Base-by-base conservation (phyloP, 1,139 yeast species). In the Lodderomyces jiufengensis region DNA sequence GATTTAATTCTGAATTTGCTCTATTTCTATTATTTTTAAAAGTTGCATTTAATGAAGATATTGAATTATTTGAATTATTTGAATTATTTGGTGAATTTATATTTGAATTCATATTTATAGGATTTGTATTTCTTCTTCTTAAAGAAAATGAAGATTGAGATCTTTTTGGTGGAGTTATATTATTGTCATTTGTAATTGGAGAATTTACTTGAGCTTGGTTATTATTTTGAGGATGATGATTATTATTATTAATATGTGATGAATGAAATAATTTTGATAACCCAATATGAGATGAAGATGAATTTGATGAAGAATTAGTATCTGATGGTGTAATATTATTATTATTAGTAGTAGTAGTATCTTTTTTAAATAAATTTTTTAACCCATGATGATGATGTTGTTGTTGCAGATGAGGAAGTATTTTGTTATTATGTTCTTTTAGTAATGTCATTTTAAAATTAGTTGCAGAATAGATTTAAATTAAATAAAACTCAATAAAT, bases 101-200 rank as follows among this genome's bases (percentile, higher is more conserved):
- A 18, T 18, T 18, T 28, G 10, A 10, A 29, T 26, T 20, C 9
- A 9, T 32, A 20, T 35, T 30, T 8, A 30, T 27, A 3, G 46
- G 42, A 33, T 45, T 48, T 15, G 66, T 52, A 39, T 57, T 55
- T 36, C 59, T 49, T 32, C 67, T 47, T 37, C 57, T 57, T 35
- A 63, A 44, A 22, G 63, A 57, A 21, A 59, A 49, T 14, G 51
- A 43, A 13, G 66, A 57, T 3, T 65, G 54, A 4, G 63, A 52
- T 33, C 44, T 35, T 24, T 21, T 36, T 10, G 47, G 37, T 3
- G 20, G 20, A 18, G 20, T 18, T 18, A 18, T 7, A n/a, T n/a
- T n/a, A n/a, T n/a, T n/a, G n/a, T n/a, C n/a, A n/a, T n/a, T n/a
- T n/a, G n/a, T n/a, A n/a, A n/a, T n/a, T n/a, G n/a, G n/a, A n/a